A percentile compares a stretch with the other conserved stretches of the same genome.
These are phyloP conservation scores for Aspergillus egyptiacus DNA, from an alignment of 495 filamentous ascomycete species.

Conservation along the genomic window DNA sequence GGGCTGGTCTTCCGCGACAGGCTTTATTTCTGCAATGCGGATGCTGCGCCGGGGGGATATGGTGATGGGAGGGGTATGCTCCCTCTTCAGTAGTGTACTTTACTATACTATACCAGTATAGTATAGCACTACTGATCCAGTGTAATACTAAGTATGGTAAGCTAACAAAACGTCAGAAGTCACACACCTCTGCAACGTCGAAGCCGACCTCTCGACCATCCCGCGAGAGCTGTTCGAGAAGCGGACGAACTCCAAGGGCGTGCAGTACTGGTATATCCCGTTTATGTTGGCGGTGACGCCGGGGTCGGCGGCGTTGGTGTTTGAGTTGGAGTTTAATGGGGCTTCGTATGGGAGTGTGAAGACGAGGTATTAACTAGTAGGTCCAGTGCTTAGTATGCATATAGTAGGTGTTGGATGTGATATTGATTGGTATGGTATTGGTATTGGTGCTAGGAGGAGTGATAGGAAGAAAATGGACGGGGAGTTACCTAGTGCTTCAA, in stretches of 20 bases:
- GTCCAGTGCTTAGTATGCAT: too few species aligned
- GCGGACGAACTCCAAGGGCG: constrained; percentile 17
- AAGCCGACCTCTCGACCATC: constrained; percentile 21
- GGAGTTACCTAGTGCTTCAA: too few species aligned
- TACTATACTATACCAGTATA: too few species aligned
- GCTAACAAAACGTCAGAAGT: constrained; percentile 12
- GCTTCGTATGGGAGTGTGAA: constrained; percentile 21
- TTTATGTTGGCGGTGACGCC: constrained; percentile 23
- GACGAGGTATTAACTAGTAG: constrained; percentile 7
- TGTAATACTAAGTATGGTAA: too few species aligned
- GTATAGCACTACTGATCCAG: too few species aligned
- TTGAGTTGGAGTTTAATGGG: constrained; percentile 26
- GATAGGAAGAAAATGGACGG: too few species aligned
- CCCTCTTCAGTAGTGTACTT: too few species aligned
- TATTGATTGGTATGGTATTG: too few species aligned
- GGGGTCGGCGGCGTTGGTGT: constrained; percentile 21
- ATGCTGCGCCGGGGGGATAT: too few species aligned
- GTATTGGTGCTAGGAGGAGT: too few species aligned
- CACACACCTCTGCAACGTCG: constrained; percentile 15
- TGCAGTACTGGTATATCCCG: constrained; percentile 14
- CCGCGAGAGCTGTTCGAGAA: constrained; percentile 20
- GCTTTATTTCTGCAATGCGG: constrained; percentile 12
- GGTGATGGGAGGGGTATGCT: too few species aligned
- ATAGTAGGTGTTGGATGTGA: too few species aligned
- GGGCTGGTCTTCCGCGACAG: background rate